Base-by-base conservation (phyloP, 164 flowering plant species). In the Vitis riparia region DNA sequence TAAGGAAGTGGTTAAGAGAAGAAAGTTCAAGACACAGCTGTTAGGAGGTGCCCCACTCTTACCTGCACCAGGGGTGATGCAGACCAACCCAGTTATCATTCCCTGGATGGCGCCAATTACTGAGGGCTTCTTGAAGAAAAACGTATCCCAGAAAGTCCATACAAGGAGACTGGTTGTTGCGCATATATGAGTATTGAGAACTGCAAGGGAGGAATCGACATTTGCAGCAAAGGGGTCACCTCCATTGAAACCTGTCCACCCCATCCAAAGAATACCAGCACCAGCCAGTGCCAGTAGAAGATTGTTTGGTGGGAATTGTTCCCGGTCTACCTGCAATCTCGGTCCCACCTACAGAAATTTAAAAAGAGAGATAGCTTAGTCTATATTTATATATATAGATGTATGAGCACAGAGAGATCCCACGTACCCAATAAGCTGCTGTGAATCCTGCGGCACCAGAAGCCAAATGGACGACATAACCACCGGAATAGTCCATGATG, bases 21-120 rank as follows among this genome's bases (percentile, higher is more conserved):
- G 27, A 23, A 23, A 23, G 27, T 23, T 1, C 27, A 23, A 23
- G 1, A 23, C 27, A 23, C 1, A 23, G 27, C 27, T 23, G 27
- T 23, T 23, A 23, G 27, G 27, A 23, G 23, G 61, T n/a, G 47
- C 27, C 17, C 55, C 23, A 23, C 27, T 23, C 27, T 23, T 23
- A 70, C 81, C 81, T 65, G 81, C 81, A 27, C 73, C 82, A 14
- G 79, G 79, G 23, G 79, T 79, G 50, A 79, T 79, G 66, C 82
- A 75, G 44, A 75, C 81, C 59, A 78, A 69, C n/a, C 81, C 81
- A 2, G 81, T 78, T 55, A 78, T 78, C 78, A 78, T 79, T 19
- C 82, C 79, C 63, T 79, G 79, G 11, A 79, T 75, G 15, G 82
- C 82, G 12, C 82, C 82, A 10, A 79, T 76, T 15, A 73, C 79